Evolutionary conservation across 768 basidiomycete genomes (phyloP), one percentile per base, ranked within the genome.

Genomic region (Symmetrospora coprosmae): DNA sequence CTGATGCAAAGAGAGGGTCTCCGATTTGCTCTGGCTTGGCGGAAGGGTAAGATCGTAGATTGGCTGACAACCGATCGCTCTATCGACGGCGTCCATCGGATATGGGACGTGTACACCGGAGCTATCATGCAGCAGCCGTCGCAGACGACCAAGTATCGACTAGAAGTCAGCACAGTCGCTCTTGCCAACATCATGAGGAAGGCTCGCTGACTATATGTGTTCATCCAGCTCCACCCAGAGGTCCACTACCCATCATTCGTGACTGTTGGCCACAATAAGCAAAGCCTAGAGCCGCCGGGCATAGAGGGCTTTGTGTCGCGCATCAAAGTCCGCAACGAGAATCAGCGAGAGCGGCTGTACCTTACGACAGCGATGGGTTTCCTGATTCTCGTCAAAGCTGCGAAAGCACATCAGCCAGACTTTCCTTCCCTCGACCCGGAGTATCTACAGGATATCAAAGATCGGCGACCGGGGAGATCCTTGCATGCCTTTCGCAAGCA

Each of bases 31-130:
- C 13, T 55, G 23, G 52, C 52, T 21, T 55, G 52, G 52, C 37
- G 52, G 8, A 55, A 55, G 31, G 52, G 52, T 5, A 7, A 25
- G 31, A 41, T 55, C 38, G 13, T 55, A 21, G 52, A 55, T 8
- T 55, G 52, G 52, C 38, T 55, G 19, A 37, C 52, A 4, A 23
- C 40, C 16, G 52, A 55, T 21, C 34, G 38, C n/a, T 55, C 52
- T 6, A 38, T 55, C 25, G 52, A 55, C 40, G 52, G 52, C 19
- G 19, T 55, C 14, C 34, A 23, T 19, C 34, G 52, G 17, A 41
- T 55, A 6, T 55, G 52, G 52, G 52, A 55, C 27, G 37, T 55
- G 13, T 55, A 55, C 23, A 55, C 52, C 6, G 52, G 52, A 35
- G 52, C 52, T 21, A 41, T 55, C n/a, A 55, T 55, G 52, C 34